Base-by-base conservation (phyloP, 2,329 filamentous ascomycete genomes). In the Fusarium piperis region DNA sequence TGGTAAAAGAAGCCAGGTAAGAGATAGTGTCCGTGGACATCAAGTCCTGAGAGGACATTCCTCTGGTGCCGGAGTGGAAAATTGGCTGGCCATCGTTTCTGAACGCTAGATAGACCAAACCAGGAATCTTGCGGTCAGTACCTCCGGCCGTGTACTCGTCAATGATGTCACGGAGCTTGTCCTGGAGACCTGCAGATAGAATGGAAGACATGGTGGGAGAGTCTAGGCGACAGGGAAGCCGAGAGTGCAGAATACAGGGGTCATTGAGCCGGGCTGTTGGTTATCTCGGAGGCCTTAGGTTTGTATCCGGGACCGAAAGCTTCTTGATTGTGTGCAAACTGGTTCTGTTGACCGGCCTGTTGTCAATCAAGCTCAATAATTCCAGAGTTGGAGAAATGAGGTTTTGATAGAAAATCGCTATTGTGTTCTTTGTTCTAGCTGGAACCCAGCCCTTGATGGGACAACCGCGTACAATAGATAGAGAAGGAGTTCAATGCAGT, bases 401-500 rank as follows among this genome's bases (percentile, higher is more conserved):
- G 52, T 38, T 53, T 18, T 15, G 33, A 2, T 4, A 13, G 3
- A 38, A 26, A 55, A 38, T 38, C 32, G 18, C n/a, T n/a, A n/a
- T n/a, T n/a, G n/a, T n/a, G n/a, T n/a, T n/a, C n/a, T n/a, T n/a
- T n/a, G n/a, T n/a, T n/a, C n/a, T n/a, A n/a, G n/a, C n/a, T n/a
- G n/a, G n/a, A n/a, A n/a, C n/a, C n/a, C n/a, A n/a, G n/a, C n/a
- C n/a, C n/a, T n/a, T n/a, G n/a, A n/a, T n/a, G n/a, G n/a, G n/a
- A n/a, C n/a, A n/a, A n/a, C n/a, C n/a, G n/a, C n/a, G n/a, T n/a
- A n/a, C n/a, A n/a, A n/a, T n/a, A n/a, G n/a, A n/a, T n/a, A n/a
- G n/a, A n/a, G n/a, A n/a, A n/a, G n/a, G n/a, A n/a, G 10, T 73
- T 73, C 36, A 63, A 65, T 23, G 70, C 70, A 18, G 30, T 73